Evolutionary conservation across 345 rosid species (phyloP).

Genomic region (Corchorus capsularis): DNA sequence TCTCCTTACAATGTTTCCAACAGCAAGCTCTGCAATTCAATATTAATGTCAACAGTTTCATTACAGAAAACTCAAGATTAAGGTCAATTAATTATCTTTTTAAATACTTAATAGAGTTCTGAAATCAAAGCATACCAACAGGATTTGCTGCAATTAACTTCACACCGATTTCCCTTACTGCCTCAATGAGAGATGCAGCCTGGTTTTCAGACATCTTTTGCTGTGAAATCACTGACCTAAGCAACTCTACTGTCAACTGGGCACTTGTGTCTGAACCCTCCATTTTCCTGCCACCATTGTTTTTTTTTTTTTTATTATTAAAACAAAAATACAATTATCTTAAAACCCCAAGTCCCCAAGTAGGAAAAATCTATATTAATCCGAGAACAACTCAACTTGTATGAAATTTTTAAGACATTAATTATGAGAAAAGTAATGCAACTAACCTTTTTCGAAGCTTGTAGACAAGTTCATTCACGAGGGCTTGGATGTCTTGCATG

Average conservation of each 20-base stretch:
- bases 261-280: slow-evolving; percentile 92
- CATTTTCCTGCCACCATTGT: slow-evolving; percentile 57
- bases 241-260: slow-evolving; percentile 66
- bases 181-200: slow-evolving; percentile 78
- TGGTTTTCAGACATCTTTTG: slow-evolving; percentile 69
- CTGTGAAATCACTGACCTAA: slow-evolving; percentile 85
- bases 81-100: too few species aligned
- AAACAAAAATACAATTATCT: neutral
- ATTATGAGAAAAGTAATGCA: neutral
- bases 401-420: too few species aligned
- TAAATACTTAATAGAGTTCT: too few species aligned
- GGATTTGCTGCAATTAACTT: slow-evolving; percentile 86
- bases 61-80: neutral
- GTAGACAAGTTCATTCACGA: neutral
- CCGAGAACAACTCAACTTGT: neutral
- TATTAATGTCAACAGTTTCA: neutral
- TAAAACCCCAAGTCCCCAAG: neutral
- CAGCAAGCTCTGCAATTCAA: slow-evolving; percentile 55
- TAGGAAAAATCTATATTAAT: neutral
- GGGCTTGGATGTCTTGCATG: slow-evolving; percentile 5
- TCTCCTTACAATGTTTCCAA: slow-evolving; percentile 56
- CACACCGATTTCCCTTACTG: slow-evolving; percentile 74
- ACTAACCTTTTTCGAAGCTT: slow-evolving; percentile 14
- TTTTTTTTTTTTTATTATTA: too few species aligned
- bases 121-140: slow-evolving; percentile 50